These are phyloP conservation scores for Arabidopsis hybrid DNA, from an alignment of 441 rosid genomes.

Conservation along the genomic window DNA sequence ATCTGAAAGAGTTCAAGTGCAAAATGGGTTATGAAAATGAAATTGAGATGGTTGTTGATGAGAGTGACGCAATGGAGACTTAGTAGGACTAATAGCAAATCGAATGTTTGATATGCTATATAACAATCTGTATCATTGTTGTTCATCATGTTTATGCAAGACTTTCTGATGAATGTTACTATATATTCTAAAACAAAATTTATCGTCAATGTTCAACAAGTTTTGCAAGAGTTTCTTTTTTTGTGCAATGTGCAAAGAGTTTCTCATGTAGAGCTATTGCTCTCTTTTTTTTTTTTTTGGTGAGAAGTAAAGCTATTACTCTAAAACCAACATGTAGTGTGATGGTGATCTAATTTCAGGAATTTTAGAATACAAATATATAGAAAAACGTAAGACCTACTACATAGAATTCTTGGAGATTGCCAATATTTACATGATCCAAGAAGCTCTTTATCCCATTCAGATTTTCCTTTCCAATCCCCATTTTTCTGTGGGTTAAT, in stretches of 20 bases:
- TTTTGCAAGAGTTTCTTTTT: background rate
- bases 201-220: no score
- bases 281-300: no score
- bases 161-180: background rate
- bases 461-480: conserved; percentile 42
- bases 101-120: conserved; percentile 24
- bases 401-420: no score
- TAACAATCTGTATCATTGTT: conserved; percentile 3
- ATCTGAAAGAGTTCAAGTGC: conserved; percentile 48
- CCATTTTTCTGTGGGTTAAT: background rate
- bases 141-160: conserved; percentile 19
- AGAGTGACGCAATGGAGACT: conserved; percentile 36
- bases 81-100: conserved; percentile 16
- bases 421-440: conserved; percentile 43
- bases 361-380: background rate
- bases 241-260: conserved; percentile 6
- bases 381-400: background rate
- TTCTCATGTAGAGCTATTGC: background rate
- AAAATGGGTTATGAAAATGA: conserved; percentile 28
- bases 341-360: conserved; percentile 7
- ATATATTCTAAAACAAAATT: no score
- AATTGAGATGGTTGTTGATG: conserved; percentile 20
- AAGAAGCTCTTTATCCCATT: conserved; percentile 42
- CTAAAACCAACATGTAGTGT: background rate
- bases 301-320: background rate